A percentile compares a stretch with the other conserved stretches of the same genome.
phyloP scores from a whole-genome alignment of 1,284 basidiomycete genomes.

The Ceratobasidium sp. region DNA sequence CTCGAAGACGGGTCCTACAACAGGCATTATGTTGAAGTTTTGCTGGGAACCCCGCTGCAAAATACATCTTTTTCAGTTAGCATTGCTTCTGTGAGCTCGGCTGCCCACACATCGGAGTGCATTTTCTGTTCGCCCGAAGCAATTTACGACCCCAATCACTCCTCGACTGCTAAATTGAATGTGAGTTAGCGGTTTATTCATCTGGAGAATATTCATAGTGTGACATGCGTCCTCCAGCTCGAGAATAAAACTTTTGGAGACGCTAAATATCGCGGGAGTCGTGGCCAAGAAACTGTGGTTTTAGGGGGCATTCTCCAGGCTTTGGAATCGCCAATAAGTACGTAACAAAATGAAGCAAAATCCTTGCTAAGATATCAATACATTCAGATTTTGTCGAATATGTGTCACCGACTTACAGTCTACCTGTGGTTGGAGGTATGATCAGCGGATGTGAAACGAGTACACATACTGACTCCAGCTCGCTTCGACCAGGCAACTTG shows the following conservation, averaged over 20 bases:
- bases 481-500: slow-evolving; percentile 10
- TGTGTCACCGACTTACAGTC: neutral
- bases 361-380: neutral
- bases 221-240: neutral
- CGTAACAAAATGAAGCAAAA: neutral
- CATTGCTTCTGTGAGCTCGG: neutral
- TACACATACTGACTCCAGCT: neutral
- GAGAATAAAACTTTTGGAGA: neutral
- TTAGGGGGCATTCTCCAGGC: slow-evolving; percentile 14
- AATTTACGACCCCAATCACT: slow-evolving; percentile 15
- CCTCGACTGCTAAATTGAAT: neutral
- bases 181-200: no score
- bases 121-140: slow-evolving; percentile 11
- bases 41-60: slow-evolving; percentile 20
- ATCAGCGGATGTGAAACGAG: neutral
- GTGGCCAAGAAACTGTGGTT: slow-evolving; percentile 19
- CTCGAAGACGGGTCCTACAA: neutral
- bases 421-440: slow-evolving; percentile 7
- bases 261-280: neutral
- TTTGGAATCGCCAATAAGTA: neutral
- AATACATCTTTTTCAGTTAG: slow-evolving; percentile 2
- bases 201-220: neutral
- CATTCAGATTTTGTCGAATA: neutral
- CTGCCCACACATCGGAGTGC: slow-evolving; percentile 7
- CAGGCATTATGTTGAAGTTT: neutral